Base-by-base conservation (phyloP, 371 early-diverging fungal species). In the Thermomucor indicae-seudaticae region DNA sequence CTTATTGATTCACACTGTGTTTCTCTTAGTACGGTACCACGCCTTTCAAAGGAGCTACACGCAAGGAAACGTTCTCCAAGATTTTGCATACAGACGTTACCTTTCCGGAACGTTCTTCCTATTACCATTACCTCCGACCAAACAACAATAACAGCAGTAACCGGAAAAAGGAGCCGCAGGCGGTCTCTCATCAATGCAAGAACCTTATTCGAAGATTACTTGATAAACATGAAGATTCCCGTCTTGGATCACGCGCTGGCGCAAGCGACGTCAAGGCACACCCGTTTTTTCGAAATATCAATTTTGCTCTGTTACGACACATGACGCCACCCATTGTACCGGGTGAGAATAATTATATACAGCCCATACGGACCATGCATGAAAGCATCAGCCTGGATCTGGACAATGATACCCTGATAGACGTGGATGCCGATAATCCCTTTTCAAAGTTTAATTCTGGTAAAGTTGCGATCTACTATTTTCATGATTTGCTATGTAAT, bases 201-300 rank as follows among this genome's bases (percentile, higher is more conserved):
- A 70, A 78, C 19, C 62, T 92, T n/a, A 82, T 97, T 23, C 78
- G 84, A 14, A 82, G 90, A 47, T 77, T 97, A 28, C 70, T 97
- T 27, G 67, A 75, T 53, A 95, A 95, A 62, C 90, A 87, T 59
- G 95, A 95, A 62, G 72, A 79, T 44, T 78, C 83, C 44, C 80
- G 97, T 4, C 66, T 97, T 11, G 97, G 97, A 4, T 79, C 86
- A 19, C 79, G 79, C 17, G 85, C 89, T 3, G 97, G 97, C 19
- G 96, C 98, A 2, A 85, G 92, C 27, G 97, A 98, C 62, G 88
- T 99, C 44, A 97, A 95, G 70, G 74, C 80, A 1, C 97, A 99
- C 64, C 70, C 88, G 11, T 97, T 93, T 61, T 98, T 99, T 76
- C 89, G 87, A 58, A 80, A 78, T 30, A 80, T 93, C 35, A 89